A percentile compares a stretch with the other conserved stretches of the same genome.
phyloP scores from a whole-genome alignment of 148 eudicot species.

The Nepenthes mirabilis region DNA sequence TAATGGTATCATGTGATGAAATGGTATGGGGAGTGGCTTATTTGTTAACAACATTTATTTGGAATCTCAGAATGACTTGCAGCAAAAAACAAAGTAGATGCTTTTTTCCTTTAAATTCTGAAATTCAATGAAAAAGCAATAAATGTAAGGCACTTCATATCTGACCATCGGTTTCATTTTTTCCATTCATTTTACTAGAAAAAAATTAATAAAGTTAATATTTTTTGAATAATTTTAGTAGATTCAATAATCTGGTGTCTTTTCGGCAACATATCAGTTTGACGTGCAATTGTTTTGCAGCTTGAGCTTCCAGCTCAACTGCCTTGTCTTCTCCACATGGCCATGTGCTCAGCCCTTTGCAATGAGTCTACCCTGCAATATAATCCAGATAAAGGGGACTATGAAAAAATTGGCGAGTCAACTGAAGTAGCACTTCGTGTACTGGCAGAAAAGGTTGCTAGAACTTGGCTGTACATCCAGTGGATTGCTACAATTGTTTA shows the following conservation, averaged over 20 bases:
- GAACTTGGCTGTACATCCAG: not conserved
- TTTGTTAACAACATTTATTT: too few species aligned
- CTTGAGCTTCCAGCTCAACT: slow-evolving; percentile 85
- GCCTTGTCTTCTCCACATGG: slow-evolving; percentile 92
- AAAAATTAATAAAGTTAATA: too few species aligned
- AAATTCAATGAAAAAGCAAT: too few species aligned
- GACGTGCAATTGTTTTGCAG: slow-evolving; percentile 33
- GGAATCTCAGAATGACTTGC: too few species aligned
- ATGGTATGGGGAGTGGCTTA: too few species aligned
- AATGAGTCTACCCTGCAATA: slow-evolving; percentile 89
- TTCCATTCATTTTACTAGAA: too few species aligned
- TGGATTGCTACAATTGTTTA: not conserved
- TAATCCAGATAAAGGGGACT: slow-evolving; percentile 86
- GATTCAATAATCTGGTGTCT: not conserved
- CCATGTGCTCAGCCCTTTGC: slow-evolving; percentile 98
- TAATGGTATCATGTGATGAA: too few species aligned
- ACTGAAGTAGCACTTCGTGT: slow-evolving; percentile 99
- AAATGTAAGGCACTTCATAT: too few species aligned
- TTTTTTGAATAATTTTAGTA: not conserved
- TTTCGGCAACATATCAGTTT: slow-evolving; percentile 9
- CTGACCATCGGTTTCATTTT: too few species aligned
- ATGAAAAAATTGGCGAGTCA: slow-evolving; percentile 95
- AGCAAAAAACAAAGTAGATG: too few species aligned
- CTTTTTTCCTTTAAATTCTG: too few species aligned
- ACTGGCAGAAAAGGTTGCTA: slow-evolving; percentile 78